phyloP scores from a whole-genome alignment of 2,329 filamentous ascomycete species.

The Microdochium bolleyi region DNA sequence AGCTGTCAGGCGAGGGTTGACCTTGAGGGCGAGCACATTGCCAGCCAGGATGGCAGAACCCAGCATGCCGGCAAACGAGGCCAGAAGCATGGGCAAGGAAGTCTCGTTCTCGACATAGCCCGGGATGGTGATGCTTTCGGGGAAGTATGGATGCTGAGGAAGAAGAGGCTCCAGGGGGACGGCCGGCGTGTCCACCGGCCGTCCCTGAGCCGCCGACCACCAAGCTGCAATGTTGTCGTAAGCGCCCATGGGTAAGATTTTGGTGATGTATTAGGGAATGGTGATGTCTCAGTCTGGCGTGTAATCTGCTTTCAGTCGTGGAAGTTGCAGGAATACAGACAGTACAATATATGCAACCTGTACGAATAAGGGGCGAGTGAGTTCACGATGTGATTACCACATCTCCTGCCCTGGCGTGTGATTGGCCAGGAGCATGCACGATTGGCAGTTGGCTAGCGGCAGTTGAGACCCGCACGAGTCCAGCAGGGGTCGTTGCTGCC shows the following conservation, averaged over 20 bases:
- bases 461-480: not conserved
- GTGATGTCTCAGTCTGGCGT: not conserved
- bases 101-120: slow-evolving; percentile 36
- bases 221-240: not conserved
- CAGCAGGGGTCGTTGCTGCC: not conserved
- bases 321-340: too few relatives aligned
- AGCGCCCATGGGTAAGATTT: not conserved
- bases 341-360: too few relatives aligned
- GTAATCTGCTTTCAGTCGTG: too few relatives aligned
- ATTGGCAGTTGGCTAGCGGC: not conserved
- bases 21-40: slow-evolving; percentile 17
- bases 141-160: slow-evolving; percentile 42
- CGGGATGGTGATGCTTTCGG: slow-evolving; percentile 31
- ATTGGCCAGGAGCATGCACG: not conserved
- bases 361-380: not conserved
- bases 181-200: not conserved
- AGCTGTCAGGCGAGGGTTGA: slow-evolving; percentile 20
- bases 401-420: not conserved
- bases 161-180: slow-evolving; percentile 3
- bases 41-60: slow-evolving; percentile 24
- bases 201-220: not conserved
- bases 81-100: slow-evolving; percentile 27
- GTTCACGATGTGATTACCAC: not conserved
- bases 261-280: not conserved
- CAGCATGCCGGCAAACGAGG: slow-evolving; percentile 27